Evolutionary conservation across 2,329 filamentous ascomycete genomes (phyloP), one percentile per base, ranked within the genome.

Genomic region (Akanthomyces lecanii): DNA sequence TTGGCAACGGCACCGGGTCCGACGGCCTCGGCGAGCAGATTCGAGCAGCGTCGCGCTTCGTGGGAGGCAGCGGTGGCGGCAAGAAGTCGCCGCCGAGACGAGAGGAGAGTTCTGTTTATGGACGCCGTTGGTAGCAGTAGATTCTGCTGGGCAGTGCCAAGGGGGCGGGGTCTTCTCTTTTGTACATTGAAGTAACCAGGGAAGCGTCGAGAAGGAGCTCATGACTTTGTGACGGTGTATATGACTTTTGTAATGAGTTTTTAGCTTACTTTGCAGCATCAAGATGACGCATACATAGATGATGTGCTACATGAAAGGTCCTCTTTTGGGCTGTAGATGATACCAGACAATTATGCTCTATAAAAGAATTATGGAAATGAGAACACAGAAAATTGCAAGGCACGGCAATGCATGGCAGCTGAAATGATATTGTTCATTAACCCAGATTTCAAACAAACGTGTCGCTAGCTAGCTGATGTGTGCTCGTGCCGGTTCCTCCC

Each of bases 41-140:
- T 14, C 55, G 64, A 3, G 64, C 58, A 53, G 69, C 63, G 5
- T 58, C 63, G 16, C 70, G 72, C 21, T 71, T 73, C 5, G 68
- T 72, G 61, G 70, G 12, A 3, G 54, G 23, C 33, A 38, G 33
- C 33, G 11, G 6, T 25, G 16, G 18, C 18, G 40, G 67, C 62
- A 71, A 68, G 65, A 71, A 69, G 61, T 66, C 71, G 11, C 66
- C 65, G 38, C 62, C 64, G 16, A 66, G 54, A 66, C 71, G 76
- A 65, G 66, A 73, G 65, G 77, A 79, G 67, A 76, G 70, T 56
- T 69, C 69, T n/a, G 68, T 77, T 28, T 81, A 77, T 65, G 78
- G 77, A 18, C 70, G 78, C 16, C 69, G 78, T 55, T 81, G 77
- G 78, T 79, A 64, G 33, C 8, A 36, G 33, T 36, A 10, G 68